Base-by-base conservation (phyloP, 139 green algal species). In the Diplosphaera chodatii region DNA sequence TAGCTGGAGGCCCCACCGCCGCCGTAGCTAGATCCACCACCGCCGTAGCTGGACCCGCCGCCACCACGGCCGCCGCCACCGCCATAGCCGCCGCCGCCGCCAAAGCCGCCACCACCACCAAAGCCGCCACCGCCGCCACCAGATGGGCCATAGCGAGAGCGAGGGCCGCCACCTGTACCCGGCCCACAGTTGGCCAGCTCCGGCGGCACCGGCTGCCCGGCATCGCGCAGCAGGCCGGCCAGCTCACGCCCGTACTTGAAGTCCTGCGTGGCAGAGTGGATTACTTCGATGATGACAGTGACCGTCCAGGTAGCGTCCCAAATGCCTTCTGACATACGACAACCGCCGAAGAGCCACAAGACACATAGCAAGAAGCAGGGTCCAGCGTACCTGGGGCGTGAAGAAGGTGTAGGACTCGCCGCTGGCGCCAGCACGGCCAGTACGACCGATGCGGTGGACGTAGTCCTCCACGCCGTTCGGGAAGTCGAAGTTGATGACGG, bases 401-500 rank as follows among this genome's bases (percentile, higher is more conserved):
- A 95, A 87, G 68, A 97, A 89, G 3, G 90, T 93, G 81, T 86
- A 90, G 4, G 87, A 82, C 48, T 90, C 83, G 21, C 91, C 91
- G 5, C 80, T 91, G 16, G 86, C 85, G 22, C 91, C 91, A 18
- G 91, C 91, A 32, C 91, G 85, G 27, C 91, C 92, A 28, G 92
- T 97, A 31, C 92, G 86, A 28, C 92, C 91, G 66, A 97, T 94
- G 74, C 91, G 84, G 65, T 96, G 90, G 13, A 97, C 83, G 72
- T 97, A 96, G 80, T 96, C 90, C 82, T 96, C 89, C 22, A 87
- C 75, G 55, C 87, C 84, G 15, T 82, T 86, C 40, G 88, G 89
- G 66, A 95, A 88, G 74, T 95, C 88, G 55, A 91, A 96, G 83
- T 97, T 97, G 73, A 97, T 65, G 8, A 97, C 92, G 1, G 78